Evolutionary conservation across 805 yeast genomes (phyloP), one percentile per base, ranked within the genome.

Genomic region (Wickerhamiella dianesei): DNA sequence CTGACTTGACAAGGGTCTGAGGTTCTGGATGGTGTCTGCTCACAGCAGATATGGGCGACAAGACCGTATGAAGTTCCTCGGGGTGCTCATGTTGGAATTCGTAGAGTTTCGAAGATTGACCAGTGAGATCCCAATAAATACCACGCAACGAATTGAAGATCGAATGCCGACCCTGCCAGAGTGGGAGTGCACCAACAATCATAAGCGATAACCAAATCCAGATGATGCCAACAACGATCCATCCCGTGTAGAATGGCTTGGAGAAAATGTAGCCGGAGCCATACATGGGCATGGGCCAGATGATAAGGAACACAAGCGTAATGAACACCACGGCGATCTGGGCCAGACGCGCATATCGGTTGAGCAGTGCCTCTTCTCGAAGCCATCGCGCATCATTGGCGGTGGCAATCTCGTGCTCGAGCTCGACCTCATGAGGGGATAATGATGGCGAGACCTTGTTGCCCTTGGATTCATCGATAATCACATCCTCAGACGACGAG

Each of bases 281-380:
- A 61, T 80, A 85, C 89, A 86, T 80, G 54, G 95, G 95, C 85
- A 85, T 82, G 58, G 95, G 95, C 88, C 92, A 84, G 32, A 86
- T 58, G 20, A 86, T 71, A 35, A 85, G 65, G 44, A 85, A 66
- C 44, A 79, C 70, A 5, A 83, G 54, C 4, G 84, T 78, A 55
- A 83, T 68, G 41, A 73, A 65, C 2, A 74, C 62, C 60, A 87
- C 80, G 40, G 82, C 65, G 47, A 65, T 66, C 36, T 74, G 73
- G 2, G 87, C 89, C 37, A 67, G 65, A 55, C 72, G 78, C 44
- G 82, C 72, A 9, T 84, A 77, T 56, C 66, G 73, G 45, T 65
- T 63, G 52, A 85, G 71, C 12, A 68, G 62, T 8, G 59, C 67
- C 42, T 71, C 67, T 52, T 83, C 92, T 37, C 65, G 70, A 3